A percentile compares a stretch with the other conserved stretches of the same genome.
Evolutionary conservation across 495 filamentous ascomycete species (phyloP).

Genomic region (Penicillium paradoxum): DNA sequence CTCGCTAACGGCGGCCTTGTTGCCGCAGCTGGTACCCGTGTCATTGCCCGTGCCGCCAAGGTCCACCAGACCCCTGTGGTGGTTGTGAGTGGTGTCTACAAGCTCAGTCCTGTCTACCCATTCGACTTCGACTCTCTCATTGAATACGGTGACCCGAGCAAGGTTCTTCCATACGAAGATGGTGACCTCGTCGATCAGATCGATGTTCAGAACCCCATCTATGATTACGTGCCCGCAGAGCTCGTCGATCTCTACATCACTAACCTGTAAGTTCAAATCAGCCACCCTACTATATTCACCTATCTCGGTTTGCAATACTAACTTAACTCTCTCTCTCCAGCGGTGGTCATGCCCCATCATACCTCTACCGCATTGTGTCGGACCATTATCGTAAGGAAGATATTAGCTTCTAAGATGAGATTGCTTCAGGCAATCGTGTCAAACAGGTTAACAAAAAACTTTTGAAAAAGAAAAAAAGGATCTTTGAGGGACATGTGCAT

Average conservation of each 20-base stretch:
- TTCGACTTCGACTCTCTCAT: constrained; percentile 71
- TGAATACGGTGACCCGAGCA: constrained; percentile 74
- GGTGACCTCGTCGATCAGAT: constrained; percentile 69
- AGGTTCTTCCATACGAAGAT: constrained; percentile 67
- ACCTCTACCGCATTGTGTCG: constrained; percentile 72
- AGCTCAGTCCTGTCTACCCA: constrained; percentile 82
- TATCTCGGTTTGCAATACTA: constrained; percentile 15
- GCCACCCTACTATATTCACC: background rate
- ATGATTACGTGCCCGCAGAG: constrained; percentile 77
- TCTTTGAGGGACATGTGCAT: constrained; percentile 2
- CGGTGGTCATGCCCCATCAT: constrained; percentile 74
- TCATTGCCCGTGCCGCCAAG: constrained; percentile 77
- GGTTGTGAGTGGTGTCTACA: constrained; percentile 80
- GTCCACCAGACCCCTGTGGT: constrained; percentile 76
- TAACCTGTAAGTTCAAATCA: constrained; percentile 65
- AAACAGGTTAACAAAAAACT: background rate
- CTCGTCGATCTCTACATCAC: constrained; percentile 86
- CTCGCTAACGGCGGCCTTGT: constrained; percentile 81
- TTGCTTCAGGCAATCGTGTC: constrained; percentile 2
- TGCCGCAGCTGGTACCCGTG: constrained; percentile 69
- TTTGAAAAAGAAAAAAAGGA: constrained; percentile 3
- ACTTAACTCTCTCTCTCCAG: constrained; percentile 34
- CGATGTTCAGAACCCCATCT: constrained; percentile 73
- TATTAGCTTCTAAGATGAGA: constrained; percentile 50
- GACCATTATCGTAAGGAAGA: constrained; percentile 86